Evolutionary conservation across 1,139 yeast genomes (phyloP).

Genomic region (Magnusiomyces sp.): DNA sequence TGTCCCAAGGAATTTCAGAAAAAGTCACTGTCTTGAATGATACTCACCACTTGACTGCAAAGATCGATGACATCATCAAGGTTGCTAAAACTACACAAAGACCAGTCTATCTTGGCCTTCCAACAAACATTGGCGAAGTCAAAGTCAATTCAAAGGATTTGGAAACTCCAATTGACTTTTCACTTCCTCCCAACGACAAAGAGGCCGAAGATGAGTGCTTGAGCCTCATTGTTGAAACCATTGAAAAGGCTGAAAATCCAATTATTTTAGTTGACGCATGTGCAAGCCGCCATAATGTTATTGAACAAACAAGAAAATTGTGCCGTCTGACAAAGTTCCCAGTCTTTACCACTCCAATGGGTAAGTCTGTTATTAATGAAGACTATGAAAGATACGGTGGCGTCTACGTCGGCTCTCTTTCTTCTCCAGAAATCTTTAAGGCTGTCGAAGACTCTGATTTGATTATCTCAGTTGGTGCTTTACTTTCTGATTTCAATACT

Average conservation of each 20-base stretch:
- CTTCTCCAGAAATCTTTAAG: constrained; percentile 65
- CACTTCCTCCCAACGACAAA: constrained; percentile 52
- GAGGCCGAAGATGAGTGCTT: constrained; percentile 70
- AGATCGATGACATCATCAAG: constrained; percentile 67
- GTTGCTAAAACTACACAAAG: constrained; percentile 65
- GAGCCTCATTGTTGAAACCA: constrained; percentile 44
- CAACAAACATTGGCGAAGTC: constrained; percentile 70
- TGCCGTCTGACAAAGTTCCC: constrained; percentile 72
- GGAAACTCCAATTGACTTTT: constrained; percentile 56
- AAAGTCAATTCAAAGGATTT: constrained; percentile 48
- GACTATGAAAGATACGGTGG: constrained; percentile 72
- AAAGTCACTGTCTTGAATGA: constrained; percentile 59
- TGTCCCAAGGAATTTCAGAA: constrained; percentile 62
- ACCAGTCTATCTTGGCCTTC: constrained; percentile 78
- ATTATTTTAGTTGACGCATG: constrained; percentile 79
- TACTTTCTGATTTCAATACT: constrained; percentile 81
- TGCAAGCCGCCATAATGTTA: constrained; percentile 68
- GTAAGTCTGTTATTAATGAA: constrained; percentile 75
- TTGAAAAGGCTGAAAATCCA: constrained; percentile 56
- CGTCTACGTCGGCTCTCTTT: constrained; percentile 74
- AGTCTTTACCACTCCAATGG: constrained; percentile 84
- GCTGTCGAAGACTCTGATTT: constrained; percentile 73
- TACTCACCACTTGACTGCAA: constrained; percentile 52
- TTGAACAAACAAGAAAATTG: constrained; percentile 51
- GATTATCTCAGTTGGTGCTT: constrained; percentile 70